Conservation (phyloP, 2,329 filamentous ascomycete species). For the Cladophialophora exuberans region DNA sequence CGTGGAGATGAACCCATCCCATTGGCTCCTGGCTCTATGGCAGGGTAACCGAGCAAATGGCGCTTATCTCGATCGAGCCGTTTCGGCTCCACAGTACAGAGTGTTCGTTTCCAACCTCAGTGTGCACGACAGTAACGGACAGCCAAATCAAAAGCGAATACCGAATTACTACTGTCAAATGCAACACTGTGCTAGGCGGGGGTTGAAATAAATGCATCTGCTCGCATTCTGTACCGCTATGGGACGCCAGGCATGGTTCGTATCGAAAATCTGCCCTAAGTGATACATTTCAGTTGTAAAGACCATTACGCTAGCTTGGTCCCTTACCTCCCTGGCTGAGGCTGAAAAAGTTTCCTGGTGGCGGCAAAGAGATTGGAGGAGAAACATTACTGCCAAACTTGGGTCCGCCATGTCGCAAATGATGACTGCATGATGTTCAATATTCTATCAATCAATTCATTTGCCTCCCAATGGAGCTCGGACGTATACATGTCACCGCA, state of each 20-base stretch:
- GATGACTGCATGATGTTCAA: conserved; percentile 28
- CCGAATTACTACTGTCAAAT: not conserved
- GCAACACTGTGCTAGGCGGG: conserved; percentile 5
- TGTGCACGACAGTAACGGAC: too few species aligned
- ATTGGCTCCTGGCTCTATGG: not conserved
- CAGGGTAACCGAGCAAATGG: not conserved
- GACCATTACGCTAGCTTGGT: conserved; percentile 19
- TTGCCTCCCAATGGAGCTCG: too few species aligned
- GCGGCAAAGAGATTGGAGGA: conserved; percentile 32
- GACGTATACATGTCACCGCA: too few species aligned
- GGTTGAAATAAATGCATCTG: not conserved
- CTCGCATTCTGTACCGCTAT: too few species aligned
- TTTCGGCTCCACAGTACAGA: too few species aligned
- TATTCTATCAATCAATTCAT: conserved; percentile 11
- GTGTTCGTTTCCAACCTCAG: too few species aligned
- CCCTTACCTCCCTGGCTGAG: conserved; percentile 19
- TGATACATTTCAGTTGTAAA: too few species aligned
- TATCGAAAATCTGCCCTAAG: too few species aligned
- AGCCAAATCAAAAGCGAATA: not conserved
- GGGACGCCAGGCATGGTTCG: too few species aligned
- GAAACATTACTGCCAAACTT: conserved; percentile 13
- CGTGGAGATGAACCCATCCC: not conserved
- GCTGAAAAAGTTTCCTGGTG: conserved; percentile 24
- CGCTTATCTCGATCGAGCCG: not conserved
- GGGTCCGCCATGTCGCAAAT: conserved; percentile 20